Percentiles rank a stretch among this genome's conserved stretches.
Evolutionary conservation across 2,329 filamentous ascomycete genomes (phyloP).

Genomic region (Cephalotrichum gorgonifer): DNA sequence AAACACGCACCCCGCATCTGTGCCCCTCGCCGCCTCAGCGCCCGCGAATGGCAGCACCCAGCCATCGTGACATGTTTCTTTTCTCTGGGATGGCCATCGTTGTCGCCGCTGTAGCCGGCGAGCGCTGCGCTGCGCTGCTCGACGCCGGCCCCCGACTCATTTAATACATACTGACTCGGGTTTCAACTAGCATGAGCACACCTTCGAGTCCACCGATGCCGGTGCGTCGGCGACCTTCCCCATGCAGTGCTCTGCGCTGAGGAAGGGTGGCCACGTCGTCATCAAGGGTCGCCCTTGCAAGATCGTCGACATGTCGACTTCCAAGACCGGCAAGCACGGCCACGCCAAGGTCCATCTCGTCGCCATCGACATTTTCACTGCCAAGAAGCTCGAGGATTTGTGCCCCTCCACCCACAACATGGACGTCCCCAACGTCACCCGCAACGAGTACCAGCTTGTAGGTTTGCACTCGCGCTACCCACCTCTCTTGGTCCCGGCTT

Average conservation of each 20-base stretch:
- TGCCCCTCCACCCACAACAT: slow-evolving; percentile 97
- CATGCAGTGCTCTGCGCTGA: slow-evolving; percentile 99
- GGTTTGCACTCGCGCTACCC: slow-evolving; percentile 30
- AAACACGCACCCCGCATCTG: slow-evolving; percentile 4
- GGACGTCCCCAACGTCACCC: slow-evolving; percentile 90
- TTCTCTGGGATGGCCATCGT: background rate
- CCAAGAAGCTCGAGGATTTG: slow-evolving; percentile 99
- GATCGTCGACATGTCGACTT: slow-evolving; percentile 99
- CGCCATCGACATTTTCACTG: slow-evolving; percentile 97
- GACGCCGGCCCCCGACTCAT: no score
- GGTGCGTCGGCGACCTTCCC: slow-evolving; percentile 91
- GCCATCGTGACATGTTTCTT: background rate
- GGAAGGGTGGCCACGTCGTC: slow-evolving; percentile 97
- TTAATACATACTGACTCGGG: background rate
- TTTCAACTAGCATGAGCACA: slow-evolving; percentile 56
- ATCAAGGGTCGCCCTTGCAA: slow-evolving; percentile 99
- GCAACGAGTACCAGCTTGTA: slow-evolving; percentile 90
- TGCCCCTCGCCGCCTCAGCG: background rate
- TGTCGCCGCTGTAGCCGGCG: background rate
- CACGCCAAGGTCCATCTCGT: slow-evolving; percentile 99
- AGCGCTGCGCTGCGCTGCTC: no score
- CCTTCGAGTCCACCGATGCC: slow-evolving; percentile 90
- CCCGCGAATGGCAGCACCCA: background rate
- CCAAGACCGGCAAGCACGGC: slow-evolving; percentile 99
- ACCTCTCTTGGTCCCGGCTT: no score